Evolutionary conservation across 768 basidiomycete species (phyloP), one percentile per base, ranked within the genome.

Genomic region (Serendipita sp.): DNA sequence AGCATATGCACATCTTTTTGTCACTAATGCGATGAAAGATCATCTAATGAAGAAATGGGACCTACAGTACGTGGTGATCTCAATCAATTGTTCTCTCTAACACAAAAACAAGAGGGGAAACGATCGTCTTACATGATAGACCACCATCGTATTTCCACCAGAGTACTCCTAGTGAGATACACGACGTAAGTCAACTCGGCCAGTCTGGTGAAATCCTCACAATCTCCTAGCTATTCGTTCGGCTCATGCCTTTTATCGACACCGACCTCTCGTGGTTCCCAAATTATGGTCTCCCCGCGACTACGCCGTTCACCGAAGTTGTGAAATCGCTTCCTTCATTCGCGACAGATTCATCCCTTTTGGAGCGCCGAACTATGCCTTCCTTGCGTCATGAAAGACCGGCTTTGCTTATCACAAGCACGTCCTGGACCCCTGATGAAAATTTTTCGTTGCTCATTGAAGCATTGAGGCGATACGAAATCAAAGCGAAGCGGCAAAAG

Each of bases 351-450:
- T 63, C 67, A 5, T 43, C 20, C 42, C 24, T 30, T 30, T 62
- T 60, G 26, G 48, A 31, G 61, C 62, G 70, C 30, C 53, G 53
- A 28, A 69, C 67, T 41, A 71, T 76, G 68, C 82, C 86, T 3
- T 69, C 69, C n/a, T 72, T 82, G 26, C 80, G 89, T 34, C 68
- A 74, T 1, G 88, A 91, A 65, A 78, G 94, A 63, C 90, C 92
- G 3, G 93, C 91, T 0, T 74, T 98, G 1, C 66, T 97, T 17
- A 84, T 99, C 28, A 91, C 89, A 24, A 90, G 90, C 66, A 99
- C 96, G 1, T 92, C 89, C 16, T 98, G 95, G 95, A 98, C 96
- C 0, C 82, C 90, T 3, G 96, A 99, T 68, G 96, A 99, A 71
- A 93, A 98, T 71, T 97, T 99, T 66, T 74, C 79, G 7, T 80